phyloP scores from a whole-genome alignment of 2,329 filamentous ascomycete species.

The Arthrinium puccinioides region DNA sequence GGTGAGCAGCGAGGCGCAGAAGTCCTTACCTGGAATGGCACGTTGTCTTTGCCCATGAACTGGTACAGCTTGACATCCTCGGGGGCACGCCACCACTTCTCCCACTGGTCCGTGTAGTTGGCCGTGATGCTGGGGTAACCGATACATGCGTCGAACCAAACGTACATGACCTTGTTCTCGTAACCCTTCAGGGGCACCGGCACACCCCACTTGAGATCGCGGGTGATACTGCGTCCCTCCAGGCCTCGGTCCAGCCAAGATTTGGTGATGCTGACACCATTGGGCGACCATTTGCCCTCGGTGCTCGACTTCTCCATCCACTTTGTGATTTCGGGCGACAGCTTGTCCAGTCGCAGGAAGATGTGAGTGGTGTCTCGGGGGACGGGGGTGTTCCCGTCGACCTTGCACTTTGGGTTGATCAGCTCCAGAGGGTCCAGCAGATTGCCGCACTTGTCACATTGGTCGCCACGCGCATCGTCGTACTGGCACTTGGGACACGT shows the following conservation, averaged over 20 bases:
- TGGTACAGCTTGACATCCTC: conserved; percentile 68
- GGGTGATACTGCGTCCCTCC: conserved; percentile 79
- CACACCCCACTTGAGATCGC: conserved; percentile 86
- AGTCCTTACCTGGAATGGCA: conserved; percentile 59
- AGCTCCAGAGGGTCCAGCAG: conserved; percentile 38
- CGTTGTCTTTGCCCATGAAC: conserved; percentile 76
- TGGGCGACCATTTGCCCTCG: conserved; percentile 70
- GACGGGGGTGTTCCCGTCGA: conserved; percentile 77
- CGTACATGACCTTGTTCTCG: conserved; percentile 62
- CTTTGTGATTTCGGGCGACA: conserved; percentile 67
- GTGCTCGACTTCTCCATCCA: conserved; percentile 71
- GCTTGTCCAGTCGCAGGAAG: conserved; percentile 77
- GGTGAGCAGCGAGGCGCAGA: too few species aligned
- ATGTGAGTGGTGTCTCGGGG: conserved; percentile 82
- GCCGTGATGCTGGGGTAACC: conserved; percentile 72
- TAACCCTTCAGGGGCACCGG: conserved; percentile 49
- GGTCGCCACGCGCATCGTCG: conserved; percentile 48
- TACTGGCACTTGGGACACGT: conserved; percentile 69
- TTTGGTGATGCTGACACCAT: conserved; percentile 69
- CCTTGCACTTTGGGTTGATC: conserved; percentile 83
- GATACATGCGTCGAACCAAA: conserved; percentile 69
- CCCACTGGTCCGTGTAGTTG: conserved; percentile 65
- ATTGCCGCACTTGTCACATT: conserved; percentile 23
- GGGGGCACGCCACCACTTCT: conserved; percentile 70
- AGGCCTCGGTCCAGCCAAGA: conserved; percentile 80